A percentile compares a stretch with the other conserved stretches of the same genome.
phyloP scores from a whole-genome alignment of 495 filamentous ascomycete genomes.

The Emericellopsis terricola region DNA sequence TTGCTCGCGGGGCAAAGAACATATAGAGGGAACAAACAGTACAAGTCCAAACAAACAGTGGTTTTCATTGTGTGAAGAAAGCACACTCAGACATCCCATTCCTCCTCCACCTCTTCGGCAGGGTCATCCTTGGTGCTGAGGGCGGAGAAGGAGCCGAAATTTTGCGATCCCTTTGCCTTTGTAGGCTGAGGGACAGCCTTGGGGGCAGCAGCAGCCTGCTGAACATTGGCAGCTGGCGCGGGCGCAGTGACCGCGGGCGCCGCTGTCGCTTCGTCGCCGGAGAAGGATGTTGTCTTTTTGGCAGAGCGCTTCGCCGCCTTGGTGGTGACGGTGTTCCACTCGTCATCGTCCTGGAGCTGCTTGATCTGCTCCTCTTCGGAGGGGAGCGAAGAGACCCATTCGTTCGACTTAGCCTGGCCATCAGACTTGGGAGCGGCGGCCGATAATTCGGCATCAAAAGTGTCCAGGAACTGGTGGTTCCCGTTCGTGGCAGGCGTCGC shows the following conservation, averaged over 20 bases:
- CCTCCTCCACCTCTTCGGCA: conserved; percentile 22
- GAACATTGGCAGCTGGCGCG: conserved; percentile 5
- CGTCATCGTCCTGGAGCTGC: conserved; percentile 42
- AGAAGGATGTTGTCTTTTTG: conserved; percentile 16
- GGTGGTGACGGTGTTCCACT: conserved; percentile 60
- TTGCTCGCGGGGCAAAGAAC: no score
- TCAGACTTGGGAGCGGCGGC: conserved; percentile 4
- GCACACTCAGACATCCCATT: conserved; percentile 33
- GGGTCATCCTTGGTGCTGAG: conserved; percentile 21
- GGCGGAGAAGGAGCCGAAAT: conserved; percentile 25
- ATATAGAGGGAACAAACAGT: no score
- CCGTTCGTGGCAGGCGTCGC: conserved; percentile 7
- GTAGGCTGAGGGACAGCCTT: no score
- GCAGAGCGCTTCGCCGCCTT: conserved; percentile 25
- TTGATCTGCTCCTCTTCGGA: conserved; percentile 80
- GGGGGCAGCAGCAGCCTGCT: conserved; percentile 7
- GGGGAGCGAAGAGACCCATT: conserved; percentile 40
- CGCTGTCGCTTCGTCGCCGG: conserved; percentile 6
- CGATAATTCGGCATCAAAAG: conserved; percentile 38
- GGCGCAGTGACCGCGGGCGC: conserved; percentile 3
- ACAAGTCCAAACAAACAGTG: no score
- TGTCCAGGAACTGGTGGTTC: conserved; percentile 48
- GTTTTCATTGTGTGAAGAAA: no score
- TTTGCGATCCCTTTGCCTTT: no score
- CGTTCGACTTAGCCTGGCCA: background rate